Percentiles rank a stretch among this genome's conserved stretches.
These are phyloP conservation scores for Trichoderma sp. DNA, from an alignment of 2,329 filamentous ascomycete species.

Conservation along the genomic window DNA sequence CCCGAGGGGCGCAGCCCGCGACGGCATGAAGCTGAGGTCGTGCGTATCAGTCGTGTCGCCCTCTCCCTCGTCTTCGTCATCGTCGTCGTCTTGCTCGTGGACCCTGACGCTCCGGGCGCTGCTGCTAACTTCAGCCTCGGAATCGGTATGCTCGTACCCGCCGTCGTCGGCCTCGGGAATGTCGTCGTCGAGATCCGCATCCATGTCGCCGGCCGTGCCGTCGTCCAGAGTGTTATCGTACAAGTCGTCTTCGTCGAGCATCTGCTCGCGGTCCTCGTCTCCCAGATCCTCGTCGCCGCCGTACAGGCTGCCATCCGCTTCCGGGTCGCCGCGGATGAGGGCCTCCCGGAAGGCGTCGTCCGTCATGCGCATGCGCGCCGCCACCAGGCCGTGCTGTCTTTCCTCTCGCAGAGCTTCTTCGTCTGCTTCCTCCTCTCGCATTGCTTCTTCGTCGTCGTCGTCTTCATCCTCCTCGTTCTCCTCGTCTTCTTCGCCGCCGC, in stretches of 20 bases:
- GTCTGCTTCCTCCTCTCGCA: slow-evolving; percentile 46
- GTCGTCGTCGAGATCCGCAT: slow-evolving; percentile 70
- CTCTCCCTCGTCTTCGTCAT: slow-evolving; percentile 33
- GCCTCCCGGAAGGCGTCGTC: slow-evolving; percentile 66
- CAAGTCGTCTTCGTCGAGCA: slow-evolving; percentile 66
- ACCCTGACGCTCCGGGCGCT: slow-evolving; percentile 42
- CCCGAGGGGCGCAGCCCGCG: slow-evolving; percentile 38
- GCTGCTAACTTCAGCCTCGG: slow-evolving; percentile 64
- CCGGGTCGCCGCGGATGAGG: slow-evolving; percentile 54
- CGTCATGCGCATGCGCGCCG: slow-evolving; percentile 55
- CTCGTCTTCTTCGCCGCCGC: slow-evolving; percentile 47
- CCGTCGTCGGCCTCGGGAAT: slow-evolving; percentile 66
- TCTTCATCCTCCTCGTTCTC: slow-evolving; percentile 44
- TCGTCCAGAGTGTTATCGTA: slow-evolving; percentile 37
- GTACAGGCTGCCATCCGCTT: slow-evolving; percentile 54
- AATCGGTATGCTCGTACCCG: slow-evolving; percentile 77
- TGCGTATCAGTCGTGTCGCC: slow-evolving; percentile 32
- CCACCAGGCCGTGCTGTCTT: slow-evolving; percentile 53
- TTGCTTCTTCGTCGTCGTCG: slow-evolving; percentile 46
- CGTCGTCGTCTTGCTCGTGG: slow-evolving; percentile 39
- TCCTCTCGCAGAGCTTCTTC: slow-evolving; percentile 48
- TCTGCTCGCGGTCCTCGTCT: slow-evolving; percentile 58
- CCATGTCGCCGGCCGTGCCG: slow-evolving; percentile 53
- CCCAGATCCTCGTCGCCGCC: slow-evolving; percentile 57
- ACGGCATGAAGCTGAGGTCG: slow-evolving; percentile 46